phyloP scores from a whole-genome alignment of 495 filamentous ascomycete genomes.

The Hypoxylon subgilvum region DNA sequence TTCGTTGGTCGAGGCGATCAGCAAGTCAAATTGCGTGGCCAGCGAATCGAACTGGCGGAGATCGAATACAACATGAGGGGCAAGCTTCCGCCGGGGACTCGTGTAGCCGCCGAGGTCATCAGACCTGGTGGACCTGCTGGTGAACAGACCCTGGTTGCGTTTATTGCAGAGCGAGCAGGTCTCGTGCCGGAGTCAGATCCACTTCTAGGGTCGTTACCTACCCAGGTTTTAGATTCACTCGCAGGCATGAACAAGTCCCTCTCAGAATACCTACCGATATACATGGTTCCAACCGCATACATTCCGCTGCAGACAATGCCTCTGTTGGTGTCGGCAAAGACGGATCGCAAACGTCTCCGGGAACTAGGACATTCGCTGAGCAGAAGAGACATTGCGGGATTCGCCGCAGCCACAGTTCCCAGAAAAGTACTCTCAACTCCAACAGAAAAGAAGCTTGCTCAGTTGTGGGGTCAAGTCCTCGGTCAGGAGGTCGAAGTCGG shows the following conservation, averaged over 20 bases:
- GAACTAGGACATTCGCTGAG: conserved; percentile 45
- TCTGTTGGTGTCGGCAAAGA: conserved; percentile 63
- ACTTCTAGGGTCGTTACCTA: conserved; percentile 37
- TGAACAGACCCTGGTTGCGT: conserved; percentile 50
- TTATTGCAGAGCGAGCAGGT: conserved; percentile 43
- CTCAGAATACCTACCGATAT: conserved; percentile 47
- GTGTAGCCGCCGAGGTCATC: conserved; percentile 53
- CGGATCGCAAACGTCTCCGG: conserved; percentile 64
- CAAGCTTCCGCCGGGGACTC: conserved; percentile 42
- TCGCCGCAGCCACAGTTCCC: conserved; percentile 25
- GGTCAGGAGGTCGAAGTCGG: conserved; percentile 34
- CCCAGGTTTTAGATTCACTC: conserved; percentile 40
- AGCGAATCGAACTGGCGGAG: conserved; percentile 69
- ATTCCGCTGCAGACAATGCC: conserved; percentile 65
- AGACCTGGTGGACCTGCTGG: conserved; percentile 44
- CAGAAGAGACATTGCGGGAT: conserved; percentile 41
- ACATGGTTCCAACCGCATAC: conserved; percentile 69
- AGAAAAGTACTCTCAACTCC: conserved; percentile 38
- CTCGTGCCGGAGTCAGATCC: conserved; percentile 25
- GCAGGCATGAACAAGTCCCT: conserved; percentile 43
- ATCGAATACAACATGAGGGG: conserved; percentile 63
- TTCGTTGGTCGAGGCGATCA: conserved; percentile 69
- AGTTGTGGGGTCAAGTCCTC: conserved; percentile 44
- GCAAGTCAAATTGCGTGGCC: conserved; percentile 70
- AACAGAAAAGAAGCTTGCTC: conserved; percentile 38